phyloP scores from a whole-genome alignment of 106 monocot species.

The Acanthochlamys bracteata region DNA sequence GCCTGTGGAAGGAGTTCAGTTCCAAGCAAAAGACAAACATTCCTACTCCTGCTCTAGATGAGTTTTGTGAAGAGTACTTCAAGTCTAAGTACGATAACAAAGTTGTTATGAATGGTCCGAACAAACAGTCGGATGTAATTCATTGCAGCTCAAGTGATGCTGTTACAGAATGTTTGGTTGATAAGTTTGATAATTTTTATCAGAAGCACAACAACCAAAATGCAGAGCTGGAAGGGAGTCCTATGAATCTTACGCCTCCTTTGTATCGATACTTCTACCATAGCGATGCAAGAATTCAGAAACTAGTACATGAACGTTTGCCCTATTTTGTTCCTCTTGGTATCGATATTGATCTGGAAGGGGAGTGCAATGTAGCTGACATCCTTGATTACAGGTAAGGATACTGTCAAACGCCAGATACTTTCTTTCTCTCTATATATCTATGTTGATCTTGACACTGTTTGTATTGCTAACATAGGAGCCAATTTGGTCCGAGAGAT shows the following conservation, averaged over 20 bases:
- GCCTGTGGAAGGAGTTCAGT: constrained; percentile 35
- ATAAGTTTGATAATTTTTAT: constrained; percentile 11
- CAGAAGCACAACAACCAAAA: constrained; percentile 5
- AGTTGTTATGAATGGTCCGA: constrained; percentile 4
- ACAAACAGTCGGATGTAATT: constrained; percentile 7
- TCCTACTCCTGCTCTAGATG: constrained; percentile 75
- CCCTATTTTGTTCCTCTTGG: constrained; percentile 65
- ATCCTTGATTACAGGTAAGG: constrained; percentile 65
- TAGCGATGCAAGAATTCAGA: constrained; percentile 46
- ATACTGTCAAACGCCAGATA: not conserved
- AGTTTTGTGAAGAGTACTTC: constrained; percentile 88
- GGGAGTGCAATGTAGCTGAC: constrained; percentile 21
- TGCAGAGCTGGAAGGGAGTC: constrained; percentile 6
- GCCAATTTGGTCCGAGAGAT: constrained; percentile 9
- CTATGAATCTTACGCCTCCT: constrained; percentile 45
- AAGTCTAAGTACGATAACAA: constrained; percentile 20
- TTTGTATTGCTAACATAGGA: not conserved
- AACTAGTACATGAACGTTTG: constrained; percentile 41
- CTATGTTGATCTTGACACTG: constrained; percentile 9
- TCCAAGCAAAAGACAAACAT: constrained; percentile 25
- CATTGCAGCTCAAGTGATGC: constrained; percentile 23
- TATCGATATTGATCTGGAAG: constrained; percentile 13
- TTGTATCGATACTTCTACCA: constrained; percentile 63
- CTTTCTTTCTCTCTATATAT: constrained; percentile 2
- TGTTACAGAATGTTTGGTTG: constrained; percentile 15